Evolutionary conservation across 176 grass and related monocot genomes (phyloP).

Genomic region (Stipa capillata): DNA sequence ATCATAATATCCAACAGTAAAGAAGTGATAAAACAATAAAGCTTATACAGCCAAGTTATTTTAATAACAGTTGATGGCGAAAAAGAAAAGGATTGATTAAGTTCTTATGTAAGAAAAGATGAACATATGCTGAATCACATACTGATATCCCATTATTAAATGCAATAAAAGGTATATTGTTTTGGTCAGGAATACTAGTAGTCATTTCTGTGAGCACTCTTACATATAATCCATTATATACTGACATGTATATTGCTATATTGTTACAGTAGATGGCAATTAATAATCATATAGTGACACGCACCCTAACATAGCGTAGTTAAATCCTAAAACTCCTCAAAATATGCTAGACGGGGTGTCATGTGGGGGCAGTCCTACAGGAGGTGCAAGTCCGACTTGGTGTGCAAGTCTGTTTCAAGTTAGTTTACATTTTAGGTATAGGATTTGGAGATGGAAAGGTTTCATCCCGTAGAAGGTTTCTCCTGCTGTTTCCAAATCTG

Average conservation of each 20-base stretch:
- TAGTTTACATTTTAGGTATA: too few species aligned
- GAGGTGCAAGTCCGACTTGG: too few species aligned
- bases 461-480: too few species aligned
- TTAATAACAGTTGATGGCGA: not conserved
- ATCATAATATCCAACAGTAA: not conserved
- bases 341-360: not conserved
- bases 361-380: too few species aligned
- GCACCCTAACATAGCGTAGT: not conserved
- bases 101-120: not conserved
- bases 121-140: not conserved
- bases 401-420: too few species aligned
- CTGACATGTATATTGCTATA: not conserved
- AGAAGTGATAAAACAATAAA: not conserved
- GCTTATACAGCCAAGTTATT: not conserved
- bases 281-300: not conserved
- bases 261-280: not conserved
- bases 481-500: too few species aligned
- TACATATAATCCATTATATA: not conserved
- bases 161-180: not conserved
- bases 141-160: not conserved
- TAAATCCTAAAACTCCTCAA: not conserved
- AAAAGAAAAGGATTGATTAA: not conserved
- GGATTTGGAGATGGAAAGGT: too few species aligned
- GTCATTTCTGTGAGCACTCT: not conserved
- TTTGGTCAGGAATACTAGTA: not conserved